phyloP scores from a whole-genome alignment of 2,329 filamentous ascomycete species.

The Didymella keratinophila region DNA sequence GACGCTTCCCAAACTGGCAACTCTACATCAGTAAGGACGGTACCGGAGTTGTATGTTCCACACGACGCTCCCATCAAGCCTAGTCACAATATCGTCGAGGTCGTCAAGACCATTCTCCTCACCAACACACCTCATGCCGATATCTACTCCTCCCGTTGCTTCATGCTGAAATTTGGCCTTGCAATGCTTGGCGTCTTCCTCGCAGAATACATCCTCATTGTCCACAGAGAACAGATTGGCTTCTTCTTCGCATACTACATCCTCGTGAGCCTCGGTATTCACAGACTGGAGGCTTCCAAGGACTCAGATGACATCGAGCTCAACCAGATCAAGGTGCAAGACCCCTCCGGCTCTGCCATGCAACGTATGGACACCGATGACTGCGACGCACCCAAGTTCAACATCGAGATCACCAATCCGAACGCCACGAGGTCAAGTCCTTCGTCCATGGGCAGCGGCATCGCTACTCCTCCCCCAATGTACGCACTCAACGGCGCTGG shows the following conservation, averaged over 20 bases:
- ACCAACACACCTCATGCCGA: conserved; percentile 5
- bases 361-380: not conserved
- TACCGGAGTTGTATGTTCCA: not conserved
- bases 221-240: not conserved
- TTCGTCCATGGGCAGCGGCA: not conserved
- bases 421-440: not conserved
- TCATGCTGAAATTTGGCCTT: not conserved
- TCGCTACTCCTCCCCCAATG: conserved; percentile 3
- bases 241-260: not conserved
- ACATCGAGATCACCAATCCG: not conserved
- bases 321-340: conserved; percentile 7
- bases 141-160: not conserved
- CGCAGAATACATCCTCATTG: not conserved
- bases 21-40: not conserved
- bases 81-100: not conserved
- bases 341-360: conserved; percentile 5
- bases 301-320: conserved; percentile 9
- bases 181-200: not conserved
- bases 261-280: not conserved
- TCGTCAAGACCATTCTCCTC: not conserved
- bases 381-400: not conserved
- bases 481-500: conserved; percentile 10
- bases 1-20: too few species aligned
- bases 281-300: not conserved
- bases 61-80: not conserved